These are phyloP conservation scores for Chenopodium formosanum DNA, from an alignment of 148 eudicot genomes.

Conservation along the genomic window DNA sequence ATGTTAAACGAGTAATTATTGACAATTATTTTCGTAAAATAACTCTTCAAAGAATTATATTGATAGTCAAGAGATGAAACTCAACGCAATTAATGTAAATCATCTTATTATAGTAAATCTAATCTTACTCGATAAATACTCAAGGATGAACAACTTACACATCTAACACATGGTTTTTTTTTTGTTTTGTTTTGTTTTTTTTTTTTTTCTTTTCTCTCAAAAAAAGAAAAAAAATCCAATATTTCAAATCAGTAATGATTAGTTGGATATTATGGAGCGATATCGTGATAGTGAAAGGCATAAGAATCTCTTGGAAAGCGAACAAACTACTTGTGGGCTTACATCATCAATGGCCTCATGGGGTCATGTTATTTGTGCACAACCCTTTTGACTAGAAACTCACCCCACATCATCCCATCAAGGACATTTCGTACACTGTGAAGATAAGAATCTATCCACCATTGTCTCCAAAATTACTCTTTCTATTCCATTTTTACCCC, in stretches of 20 bases:
- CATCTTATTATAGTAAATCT: background rate
- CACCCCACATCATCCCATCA: slow-evolving; percentile 2
- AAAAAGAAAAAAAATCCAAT: background rate
- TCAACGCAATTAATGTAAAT: too few relatives aligned
- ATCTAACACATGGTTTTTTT: background rate
- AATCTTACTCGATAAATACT: background rate
- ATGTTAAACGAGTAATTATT: too few relatives aligned
- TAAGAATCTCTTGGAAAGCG: slow-evolving; percentile 22
- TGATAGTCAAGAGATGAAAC: too few relatives aligned
- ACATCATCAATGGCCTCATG: slow-evolving; percentile 20
- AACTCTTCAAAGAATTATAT: too few relatives aligned
- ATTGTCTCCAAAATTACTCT: slow-evolving; percentile 3
- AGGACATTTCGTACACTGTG: slow-evolving; percentile 25
- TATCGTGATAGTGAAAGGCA: background rate
- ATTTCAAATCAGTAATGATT: slow-evolving; percentile 16
- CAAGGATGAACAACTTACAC: background rate
- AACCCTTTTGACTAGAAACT: slow-evolving; percentile 10
- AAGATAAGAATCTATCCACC: slow-evolving; percentile 22
- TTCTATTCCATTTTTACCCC: background rate
- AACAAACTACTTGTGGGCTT: slow-evolving; percentile 13
- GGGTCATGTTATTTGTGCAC: slow-evolving; percentile 19
- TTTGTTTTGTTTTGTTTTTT: too few relatives aligned
- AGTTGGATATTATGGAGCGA: background rate
- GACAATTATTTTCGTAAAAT: too few relatives aligned
- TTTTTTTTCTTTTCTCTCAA: too few relatives aligned